phyloP scores from a whole-genome alignment of 805 yeast genomes.

The Sugiyamaella smithiae region DNA sequence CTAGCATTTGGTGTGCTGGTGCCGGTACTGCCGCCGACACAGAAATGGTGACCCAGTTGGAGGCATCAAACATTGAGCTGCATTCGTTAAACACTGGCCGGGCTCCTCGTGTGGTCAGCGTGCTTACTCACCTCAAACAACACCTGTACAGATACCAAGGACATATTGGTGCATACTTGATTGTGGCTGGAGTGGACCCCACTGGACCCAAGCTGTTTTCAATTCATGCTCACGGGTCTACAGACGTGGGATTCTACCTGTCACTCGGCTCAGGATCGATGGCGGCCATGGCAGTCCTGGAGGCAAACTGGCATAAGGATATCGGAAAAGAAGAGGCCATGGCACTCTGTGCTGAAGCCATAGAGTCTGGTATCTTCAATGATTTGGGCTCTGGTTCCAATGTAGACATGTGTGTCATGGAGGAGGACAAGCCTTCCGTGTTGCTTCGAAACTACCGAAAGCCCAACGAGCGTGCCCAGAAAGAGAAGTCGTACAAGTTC shows the following conservation, averaged over 20 bases:
- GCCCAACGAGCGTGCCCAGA: conserved; percentile 83
- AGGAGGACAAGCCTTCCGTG: conserved; percentile 71
- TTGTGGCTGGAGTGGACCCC: conserved; percentile 97
- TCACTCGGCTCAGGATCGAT: conserved; percentile 95
- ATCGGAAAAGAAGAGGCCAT: conserved; percentile 88
- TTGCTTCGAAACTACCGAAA: conserved; percentile 82
- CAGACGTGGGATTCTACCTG: conserved; percentile 91
- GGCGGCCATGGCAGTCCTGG: conserved; percentile 98
- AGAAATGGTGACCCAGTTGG: conserved; percentile 94
- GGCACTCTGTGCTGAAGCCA: conserved; percentile 85
- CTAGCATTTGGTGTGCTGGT: conserved; percentile 98
- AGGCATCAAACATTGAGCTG: conserved; percentile 84
- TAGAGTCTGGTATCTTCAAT: conserved; percentile 97
- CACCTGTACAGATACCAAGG: conserved; percentile 97
- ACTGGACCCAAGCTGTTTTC: conserved; percentile 92
- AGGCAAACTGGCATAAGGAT: conserved; percentile 78
- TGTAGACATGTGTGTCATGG: conserved; percentile 97
- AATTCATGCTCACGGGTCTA: conserved; percentile 96
- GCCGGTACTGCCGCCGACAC: conserved; percentile 99
- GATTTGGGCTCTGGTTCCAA: conserved; percentile 98
- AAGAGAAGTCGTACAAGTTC: conserved; percentile 81
- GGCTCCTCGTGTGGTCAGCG: conserved; percentile 89
- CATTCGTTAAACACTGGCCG: conserved; percentile 82
- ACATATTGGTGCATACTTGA: conserved; percentile 93
- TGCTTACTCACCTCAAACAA: conserved; percentile 89